A percentile compares a stretch with the other conserved stretches of the same genome.
Conservation (phyloP, 805 yeast species). For the Teunomyces kruisii region DNA sequence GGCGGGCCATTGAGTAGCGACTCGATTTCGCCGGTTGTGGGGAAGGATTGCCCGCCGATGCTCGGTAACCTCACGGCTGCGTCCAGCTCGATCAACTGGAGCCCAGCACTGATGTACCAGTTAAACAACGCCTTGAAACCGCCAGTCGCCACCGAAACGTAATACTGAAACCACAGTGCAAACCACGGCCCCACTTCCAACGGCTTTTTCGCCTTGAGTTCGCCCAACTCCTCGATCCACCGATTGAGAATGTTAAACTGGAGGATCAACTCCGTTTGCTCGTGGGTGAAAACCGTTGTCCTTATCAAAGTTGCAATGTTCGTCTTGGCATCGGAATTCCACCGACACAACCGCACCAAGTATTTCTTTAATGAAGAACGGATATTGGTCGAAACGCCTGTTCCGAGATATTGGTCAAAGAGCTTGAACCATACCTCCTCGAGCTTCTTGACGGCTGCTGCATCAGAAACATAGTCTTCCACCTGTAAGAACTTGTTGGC, state of each 20-base stretch:
- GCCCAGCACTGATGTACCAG: constrained; percentile 22
- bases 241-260: constrained; percentile 37
- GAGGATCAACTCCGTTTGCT: constrained; percentile 19
- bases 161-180: background rate
- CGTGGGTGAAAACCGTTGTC: background rate
- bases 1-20: background rate
- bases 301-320: background rate
- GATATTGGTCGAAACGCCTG: constrained; percentile 1
- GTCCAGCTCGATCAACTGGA: constrained; percentile 8
- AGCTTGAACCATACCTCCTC: constrained; percentile 14
- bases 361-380: background rate
- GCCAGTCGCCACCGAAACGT: background rate
- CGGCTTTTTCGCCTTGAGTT: background rate
- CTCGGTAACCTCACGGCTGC: constrained; percentile 12
- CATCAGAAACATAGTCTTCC: constrained; percentile 6
- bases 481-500: constrained; percentile 12
- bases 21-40: background rate
- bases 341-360: background rate
- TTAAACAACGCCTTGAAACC: background rate
- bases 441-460: background rate
- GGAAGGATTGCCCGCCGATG: constrained; percentile 7
- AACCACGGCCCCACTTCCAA: background rate
- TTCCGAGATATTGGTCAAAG: constrained; percentile 13
- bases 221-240: constrained; percentile 23
- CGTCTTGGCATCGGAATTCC: background rate